phyloP scores from a whole-genome alignment of 257 asterid genomes.

The Solanum lycopersicoides region DNA sequence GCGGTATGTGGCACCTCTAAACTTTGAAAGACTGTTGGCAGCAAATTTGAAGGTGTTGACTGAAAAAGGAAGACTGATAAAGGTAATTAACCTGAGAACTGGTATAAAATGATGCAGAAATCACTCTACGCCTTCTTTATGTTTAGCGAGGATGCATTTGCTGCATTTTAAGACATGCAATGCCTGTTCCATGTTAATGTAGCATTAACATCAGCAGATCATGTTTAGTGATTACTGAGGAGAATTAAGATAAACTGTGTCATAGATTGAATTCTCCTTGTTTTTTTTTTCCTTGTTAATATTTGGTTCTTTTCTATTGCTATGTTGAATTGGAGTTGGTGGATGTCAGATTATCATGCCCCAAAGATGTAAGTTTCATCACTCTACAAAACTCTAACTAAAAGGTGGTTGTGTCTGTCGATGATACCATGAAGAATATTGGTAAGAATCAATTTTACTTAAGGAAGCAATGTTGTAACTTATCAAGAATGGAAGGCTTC shows the following conservation, averaged over 20 bases:
- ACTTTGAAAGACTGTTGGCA: conserved; percentile 49
- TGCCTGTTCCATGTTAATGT: not conserved
- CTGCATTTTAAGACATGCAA: not conserved
- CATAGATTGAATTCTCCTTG: not conserved
- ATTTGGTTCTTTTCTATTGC: not conserved
- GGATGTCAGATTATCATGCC: not conserved
- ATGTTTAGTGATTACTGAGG: not conserved
- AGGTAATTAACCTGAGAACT: conserved; percentile 35
- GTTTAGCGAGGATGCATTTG: not conserved
- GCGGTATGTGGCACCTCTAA: conserved; percentile 41
- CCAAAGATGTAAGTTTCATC: not conserved
- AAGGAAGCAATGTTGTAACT: not conserved
- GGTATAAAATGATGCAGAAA: not conserved
- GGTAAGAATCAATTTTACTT: not conserved
- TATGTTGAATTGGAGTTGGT: not conserved
- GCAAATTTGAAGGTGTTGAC: conserved; percentile 66
- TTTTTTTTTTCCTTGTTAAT: not conserved
- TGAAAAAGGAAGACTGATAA: conserved; percentile 53
- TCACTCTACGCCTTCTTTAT: not conserved
- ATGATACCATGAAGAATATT: not conserved
- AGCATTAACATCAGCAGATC: not conserved
- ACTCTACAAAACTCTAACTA: not conserved
- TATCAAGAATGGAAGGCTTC: not conserved
- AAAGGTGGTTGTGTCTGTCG: not conserved
- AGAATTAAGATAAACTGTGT: not conserved